Evolutionary conservation across 441 rosid species (phyloP).

Genomic region (Bruguiera hainesii): DNA sequence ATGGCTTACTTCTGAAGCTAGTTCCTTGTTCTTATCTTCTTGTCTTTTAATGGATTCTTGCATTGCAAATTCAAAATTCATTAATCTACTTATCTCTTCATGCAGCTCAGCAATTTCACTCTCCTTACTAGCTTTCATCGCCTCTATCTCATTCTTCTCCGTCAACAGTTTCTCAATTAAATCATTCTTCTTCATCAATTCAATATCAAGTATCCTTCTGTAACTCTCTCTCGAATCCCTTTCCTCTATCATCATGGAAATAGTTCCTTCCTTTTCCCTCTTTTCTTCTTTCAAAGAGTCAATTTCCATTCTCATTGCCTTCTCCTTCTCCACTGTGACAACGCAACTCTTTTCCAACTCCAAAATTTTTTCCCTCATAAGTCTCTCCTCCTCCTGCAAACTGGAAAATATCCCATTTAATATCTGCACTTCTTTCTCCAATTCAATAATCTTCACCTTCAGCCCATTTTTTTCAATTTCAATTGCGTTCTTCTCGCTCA

Average conservation of each 20-base stretch:
- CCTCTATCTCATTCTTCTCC: constrained; percentile 52
- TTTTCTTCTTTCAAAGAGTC: constrained; percentile 30
- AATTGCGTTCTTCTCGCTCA: constrained; percentile 33
- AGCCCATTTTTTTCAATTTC: constrained; percentile 37
- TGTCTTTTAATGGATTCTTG: constrained; percentile 25
- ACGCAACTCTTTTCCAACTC: constrained; percentile 40
- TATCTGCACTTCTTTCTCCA: constrained; percentile 36
- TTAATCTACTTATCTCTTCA: constrained; percentile 35
- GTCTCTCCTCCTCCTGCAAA: constrained; percentile 34
- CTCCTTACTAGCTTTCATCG: constrained; percentile 31
- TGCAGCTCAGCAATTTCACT: constrained; percentile 37
- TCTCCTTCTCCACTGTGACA: constrained; percentile 27
- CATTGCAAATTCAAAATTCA: constrained; percentile 29
- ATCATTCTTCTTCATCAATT: constrained; percentile 33
- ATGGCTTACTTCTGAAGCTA: constrained; percentile 29
- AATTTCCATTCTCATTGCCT: constrained; percentile 27
- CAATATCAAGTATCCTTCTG: constrained; percentile 22
- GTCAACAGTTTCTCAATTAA: constrained; percentile 31
- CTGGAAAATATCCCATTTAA: constrained; percentile 24
- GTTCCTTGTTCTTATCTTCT: constrained; percentile 32
- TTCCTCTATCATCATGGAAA: constrained; percentile 30
- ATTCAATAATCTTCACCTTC: constrained; percentile 29
- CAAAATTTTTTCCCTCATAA: constrained; percentile 27
- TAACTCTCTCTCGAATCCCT: constrained; percentile 17
- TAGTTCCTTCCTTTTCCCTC: constrained; percentile 26